Evolutionary conservation across 2,329 filamentous ascomycete genomes (phyloP).

Genomic region (Aureobasidium sp.): DNA sequence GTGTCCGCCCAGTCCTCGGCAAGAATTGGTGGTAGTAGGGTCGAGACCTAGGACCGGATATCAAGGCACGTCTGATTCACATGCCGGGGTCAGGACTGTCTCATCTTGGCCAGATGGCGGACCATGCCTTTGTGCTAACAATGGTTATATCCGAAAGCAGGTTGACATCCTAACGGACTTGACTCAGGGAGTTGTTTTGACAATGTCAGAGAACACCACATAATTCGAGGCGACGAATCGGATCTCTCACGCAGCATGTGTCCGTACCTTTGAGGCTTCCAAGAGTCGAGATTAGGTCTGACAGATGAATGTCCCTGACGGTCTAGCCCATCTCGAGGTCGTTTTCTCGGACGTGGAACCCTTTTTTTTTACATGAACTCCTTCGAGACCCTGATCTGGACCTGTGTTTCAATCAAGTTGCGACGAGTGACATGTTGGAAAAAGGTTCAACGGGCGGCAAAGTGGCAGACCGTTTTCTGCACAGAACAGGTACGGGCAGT

Average conservation of each 20-base stretch:
- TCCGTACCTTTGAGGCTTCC: neutral
- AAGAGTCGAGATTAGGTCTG: neutral
- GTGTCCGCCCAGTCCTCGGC: too few relatives aligned
- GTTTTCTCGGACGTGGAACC: neutral
- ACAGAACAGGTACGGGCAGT: neutral
- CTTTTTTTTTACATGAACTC: neutral
- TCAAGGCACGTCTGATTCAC: neutral
- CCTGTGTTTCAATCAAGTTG: neutral
- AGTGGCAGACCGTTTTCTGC: neutral
- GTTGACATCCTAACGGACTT: neutral
- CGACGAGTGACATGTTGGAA: neutral
- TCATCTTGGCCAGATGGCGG: neutral
- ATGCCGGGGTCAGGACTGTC: neutral
- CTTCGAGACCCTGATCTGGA: neutral
- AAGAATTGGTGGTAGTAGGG: neutral
- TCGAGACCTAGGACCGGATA: neutral
- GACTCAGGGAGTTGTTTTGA: neutral
- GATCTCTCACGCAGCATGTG: neutral
- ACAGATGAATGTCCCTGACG: neutral
- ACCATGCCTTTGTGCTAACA: neutral
- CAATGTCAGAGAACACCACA: neutral
- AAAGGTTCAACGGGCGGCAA: neutral
- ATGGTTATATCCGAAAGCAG: neutral
- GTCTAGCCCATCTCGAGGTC: neutral
- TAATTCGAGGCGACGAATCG: neutral